These are phyloP conservation scores for Populus tremula DNA, from an alignment of 345 rosid genomes.

Conservation along the genomic window DNA sequence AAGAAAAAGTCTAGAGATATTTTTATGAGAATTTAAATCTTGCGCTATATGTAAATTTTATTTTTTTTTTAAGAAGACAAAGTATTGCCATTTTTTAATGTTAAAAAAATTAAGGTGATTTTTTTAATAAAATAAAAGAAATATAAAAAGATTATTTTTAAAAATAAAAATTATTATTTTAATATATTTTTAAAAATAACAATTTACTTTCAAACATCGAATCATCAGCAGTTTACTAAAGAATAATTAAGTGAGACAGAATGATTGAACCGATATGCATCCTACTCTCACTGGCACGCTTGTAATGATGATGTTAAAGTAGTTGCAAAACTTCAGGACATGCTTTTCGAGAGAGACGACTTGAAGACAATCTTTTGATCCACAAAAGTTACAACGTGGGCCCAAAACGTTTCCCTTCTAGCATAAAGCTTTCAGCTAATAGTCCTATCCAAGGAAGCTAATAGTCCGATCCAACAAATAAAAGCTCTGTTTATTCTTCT, in stretches of 20 bases:
- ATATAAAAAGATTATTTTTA: too few relatives aligned
- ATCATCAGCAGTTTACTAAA: neutral
- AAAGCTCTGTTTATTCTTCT: neutral
- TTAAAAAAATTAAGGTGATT: too few relatives aligned
- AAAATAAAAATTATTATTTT: too few relatives aligned
- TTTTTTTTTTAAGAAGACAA: too few relatives aligned
- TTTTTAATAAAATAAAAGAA: too few relatives aligned
- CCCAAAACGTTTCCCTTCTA: neutral
- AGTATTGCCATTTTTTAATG: too few relatives aligned
- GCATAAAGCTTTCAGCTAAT: neutral
- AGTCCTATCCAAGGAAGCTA: neutral
- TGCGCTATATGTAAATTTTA: too few relatives aligned
- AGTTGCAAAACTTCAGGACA: neutral
- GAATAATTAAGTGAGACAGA: neutral
- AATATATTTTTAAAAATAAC: too few relatives aligned
- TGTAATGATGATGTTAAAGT: neutral
- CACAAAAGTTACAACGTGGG: neutral
- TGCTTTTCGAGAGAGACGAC: neutral
- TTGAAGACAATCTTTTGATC: neutral
- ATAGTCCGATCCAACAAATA: neutral
- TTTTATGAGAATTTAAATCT: too few relatives aligned
- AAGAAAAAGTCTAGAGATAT: too few relatives aligned
- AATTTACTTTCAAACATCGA: too few relatives aligned
- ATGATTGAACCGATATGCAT: neutral
- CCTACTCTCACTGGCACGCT: neutral